Evolutionary conservation across 306 rosid species (phyloP).

Genomic region (Begonia fuchsioides): DNA sequence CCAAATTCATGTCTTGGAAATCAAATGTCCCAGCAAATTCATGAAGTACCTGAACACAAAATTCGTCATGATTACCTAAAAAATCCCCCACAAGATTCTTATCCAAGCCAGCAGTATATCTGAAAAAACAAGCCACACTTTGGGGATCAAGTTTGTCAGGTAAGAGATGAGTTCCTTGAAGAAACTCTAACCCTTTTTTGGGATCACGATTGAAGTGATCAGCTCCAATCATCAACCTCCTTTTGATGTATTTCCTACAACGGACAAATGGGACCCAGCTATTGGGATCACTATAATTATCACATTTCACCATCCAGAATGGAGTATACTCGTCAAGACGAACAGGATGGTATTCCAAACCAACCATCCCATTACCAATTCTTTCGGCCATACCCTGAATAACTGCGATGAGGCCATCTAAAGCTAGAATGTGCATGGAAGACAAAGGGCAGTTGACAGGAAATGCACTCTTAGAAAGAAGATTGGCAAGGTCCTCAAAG

Average conservation of each 20-base stretch:
- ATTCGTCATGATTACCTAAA: conserved; percentile 90
- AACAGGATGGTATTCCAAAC: conserved; percentile 48
- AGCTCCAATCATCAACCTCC: conserved; percentile 96
- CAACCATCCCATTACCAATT: conserved; percentile 54
- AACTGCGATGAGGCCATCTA: conserved; percentile 92
- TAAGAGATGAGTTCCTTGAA: conserved; percentile 95
- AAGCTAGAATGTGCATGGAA: conserved; percentile 76
- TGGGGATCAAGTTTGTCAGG: conserved; percentile 98
- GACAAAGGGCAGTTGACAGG: conserved; percentile 81
- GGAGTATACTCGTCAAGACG: conserved; percentile 78
- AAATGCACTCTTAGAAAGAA: conserved; percentile 83
- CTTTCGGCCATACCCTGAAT: conserved; percentile 98
- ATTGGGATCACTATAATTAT: conserved; percentile 71
- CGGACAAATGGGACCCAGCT: conserved; percentile 86
- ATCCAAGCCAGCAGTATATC: conserved; percentile 96
- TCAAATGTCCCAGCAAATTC: conserved; percentile 98
- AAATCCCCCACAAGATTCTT: conserved; percentile 98
- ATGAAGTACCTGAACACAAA: conserved; percentile 96
- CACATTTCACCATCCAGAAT: conserved; percentile 97
- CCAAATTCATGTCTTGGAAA: conserved; percentile 95
- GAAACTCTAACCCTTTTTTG: conserved; percentile 94
- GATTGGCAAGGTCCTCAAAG: conserved; percentile 86
- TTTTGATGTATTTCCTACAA: conserved; percentile 79
- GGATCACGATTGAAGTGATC: conserved; percentile 99
- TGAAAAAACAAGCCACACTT: conserved; percentile 97